Base-by-base conservation (phyloP, 352 stramenopile genomes). In the Pythium aquatile region DNA sequence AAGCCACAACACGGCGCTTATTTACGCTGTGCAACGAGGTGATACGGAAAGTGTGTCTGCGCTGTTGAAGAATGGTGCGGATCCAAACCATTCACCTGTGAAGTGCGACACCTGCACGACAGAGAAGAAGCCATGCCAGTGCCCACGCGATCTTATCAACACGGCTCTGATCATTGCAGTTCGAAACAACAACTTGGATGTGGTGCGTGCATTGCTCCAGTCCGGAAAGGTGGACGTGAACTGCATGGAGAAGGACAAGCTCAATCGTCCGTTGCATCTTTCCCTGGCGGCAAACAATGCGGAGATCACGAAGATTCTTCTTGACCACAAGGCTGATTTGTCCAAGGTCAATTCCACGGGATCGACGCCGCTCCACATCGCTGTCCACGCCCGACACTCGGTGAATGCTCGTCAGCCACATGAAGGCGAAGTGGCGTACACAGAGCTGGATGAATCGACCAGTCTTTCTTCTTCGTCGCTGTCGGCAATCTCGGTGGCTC, bases 401-500 rank as follows among this genome's bases (percentile, higher is more conserved):
- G 76, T 91, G n/a, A 66, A 78, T 33, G 68, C 62, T 1, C 73
- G 73, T 37, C 69, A 89, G 54, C 68, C 54, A 2, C 82, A 91
- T 39, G 72, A 80, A 56, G 79, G 77, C 30, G 79, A 91, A 64
- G 71, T 91, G 2, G 32, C 55, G 20, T 91, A 91, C 57, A 86
- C 79, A 11, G 60, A 69, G 14, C 39, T 55, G 28, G 58, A 69
- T 55, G 0, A 78, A 73, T 26, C 40, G 29, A 24, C 47, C 61
- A 11, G 20, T 51, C n/a, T 39, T 58, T 51, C 44, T 3, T 14
- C 62, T 28, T 42, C 46, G 10, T 66, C 63, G n/a, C 62, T 77
- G 1, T 73, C 75, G 1, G 82, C 80, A 1, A 88, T 93, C 20
- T 59, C 77, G 6, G 78, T 86, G 0, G 74, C 83, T 2, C 58